A percentile compares a stretch with the other conserved stretches of the same genome.
Evolutionary conservation across 1,284 basidiomycete genomes (phyloP).

Genomic region (Sanghuangporus sanghuang): DNA sequence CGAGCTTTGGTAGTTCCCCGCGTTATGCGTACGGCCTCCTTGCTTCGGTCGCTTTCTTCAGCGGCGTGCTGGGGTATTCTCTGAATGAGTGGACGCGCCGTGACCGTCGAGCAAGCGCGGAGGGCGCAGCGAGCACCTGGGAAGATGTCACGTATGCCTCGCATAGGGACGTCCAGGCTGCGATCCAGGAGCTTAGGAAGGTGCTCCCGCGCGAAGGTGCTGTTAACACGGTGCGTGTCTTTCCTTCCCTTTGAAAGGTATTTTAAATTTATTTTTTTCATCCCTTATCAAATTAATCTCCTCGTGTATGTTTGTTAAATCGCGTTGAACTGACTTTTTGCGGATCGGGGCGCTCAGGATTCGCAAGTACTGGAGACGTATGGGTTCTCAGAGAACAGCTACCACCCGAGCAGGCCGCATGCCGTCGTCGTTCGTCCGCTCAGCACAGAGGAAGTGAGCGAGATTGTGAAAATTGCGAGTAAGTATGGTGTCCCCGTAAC

Average conservation of each 20-base stretch:
- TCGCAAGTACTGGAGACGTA: slow-evolving; percentile 44
- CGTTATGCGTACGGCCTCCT: slow-evolving; percentile 11
- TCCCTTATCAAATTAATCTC: no score
- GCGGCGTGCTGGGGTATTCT: slow-evolving; percentile 13
- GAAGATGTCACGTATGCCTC: slow-evolving; percentile 35
- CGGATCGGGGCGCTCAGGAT: slow-evolving; percentile 24
- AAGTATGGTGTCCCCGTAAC: slow-evolving; percentile 50
- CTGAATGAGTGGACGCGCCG: slow-evolving; percentile 9
- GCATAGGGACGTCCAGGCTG: slow-evolving; percentile 40
- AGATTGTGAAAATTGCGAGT: slow-evolving; percentile 51
- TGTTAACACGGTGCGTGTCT: slow-evolving; percentile 35
- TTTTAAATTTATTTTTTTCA: not conserved
- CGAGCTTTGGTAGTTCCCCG: not conserved
- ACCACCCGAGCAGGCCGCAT: slow-evolving; percentile 60
- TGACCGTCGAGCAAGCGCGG: not conserved
- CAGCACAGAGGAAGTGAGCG: slow-evolving; percentile 54
- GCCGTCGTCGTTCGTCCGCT: slow-evolving; percentile 50
- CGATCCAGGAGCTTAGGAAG: slow-evolving; percentile 48
- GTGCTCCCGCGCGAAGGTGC: slow-evolving; percentile 40
- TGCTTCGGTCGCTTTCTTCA: slow-evolving; percentile 13
- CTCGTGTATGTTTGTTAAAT: no score
- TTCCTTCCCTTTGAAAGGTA: not conserved
- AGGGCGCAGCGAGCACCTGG: slow-evolving; percentile 3
- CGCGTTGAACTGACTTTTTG: no score
- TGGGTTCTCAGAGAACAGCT: slow-evolving; percentile 65